Conservation (phyloP, 2,329 filamentous ascomycete genomes). For the Xenosphaeropsis pyriputrescens region DNA sequence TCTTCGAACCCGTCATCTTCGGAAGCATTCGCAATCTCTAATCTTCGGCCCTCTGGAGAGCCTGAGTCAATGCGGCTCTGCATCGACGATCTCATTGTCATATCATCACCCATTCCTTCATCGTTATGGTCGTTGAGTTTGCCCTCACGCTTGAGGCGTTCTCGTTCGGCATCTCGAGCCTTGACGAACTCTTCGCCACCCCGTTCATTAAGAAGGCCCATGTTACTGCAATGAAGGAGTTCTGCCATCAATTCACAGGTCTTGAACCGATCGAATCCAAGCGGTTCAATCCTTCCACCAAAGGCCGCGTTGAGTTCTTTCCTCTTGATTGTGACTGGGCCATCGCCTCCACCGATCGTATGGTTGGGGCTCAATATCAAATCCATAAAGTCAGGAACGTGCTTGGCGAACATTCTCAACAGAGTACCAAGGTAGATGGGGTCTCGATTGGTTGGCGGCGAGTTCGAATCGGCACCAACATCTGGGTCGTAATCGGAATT, state of each 20-base stretch:
- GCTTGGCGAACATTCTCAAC: slow-evolving; percentile 74
- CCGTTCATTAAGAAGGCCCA: slow-evolving; percentile 85
- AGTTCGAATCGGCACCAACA: slow-evolving; percentile 65
- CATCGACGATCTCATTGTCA: slow-evolving; percentile 42
- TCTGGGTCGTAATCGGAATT: slow-evolving; percentile 98
- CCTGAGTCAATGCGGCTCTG: slow-evolving; percentile 24
- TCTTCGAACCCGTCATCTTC: slow-evolving; percentile 93
- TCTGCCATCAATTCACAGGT: slow-evolving; percentile 98
- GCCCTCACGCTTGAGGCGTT: slow-evolving; percentile 64
- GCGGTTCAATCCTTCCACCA: slow-evolving; percentile 77
- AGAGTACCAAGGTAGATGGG: slow-evolving; percentile 92
- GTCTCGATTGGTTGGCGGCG: slow-evolving; percentile 70
- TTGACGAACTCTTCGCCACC: slow-evolving; percentile 81
- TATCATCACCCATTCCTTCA: slow-evolving; percentile 39
- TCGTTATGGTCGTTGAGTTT: slow-evolving; percentile 37
- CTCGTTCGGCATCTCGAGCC: slow-evolving; percentile 66
- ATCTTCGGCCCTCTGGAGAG: slow-evolving; percentile 50
- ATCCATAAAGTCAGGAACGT: slow-evolving; percentile 88
- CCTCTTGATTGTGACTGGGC: slow-evolving; percentile 47
- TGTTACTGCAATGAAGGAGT: slow-evolving; percentile 93
- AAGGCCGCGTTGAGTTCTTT: slow-evolving; percentile 75
- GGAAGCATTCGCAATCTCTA: slow-evolving; percentile 68
- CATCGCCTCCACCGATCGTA: slow-evolving; percentile 37
- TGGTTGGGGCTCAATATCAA: slow-evolving; percentile 65
- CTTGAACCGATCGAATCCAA: slow-evolving; percentile 97